These are phyloP conservation scores for Ambispora gerdemannii DNA, from an alignment of 192 early-diverging fungal genomes.

Conservation along the genomic window DNA sequence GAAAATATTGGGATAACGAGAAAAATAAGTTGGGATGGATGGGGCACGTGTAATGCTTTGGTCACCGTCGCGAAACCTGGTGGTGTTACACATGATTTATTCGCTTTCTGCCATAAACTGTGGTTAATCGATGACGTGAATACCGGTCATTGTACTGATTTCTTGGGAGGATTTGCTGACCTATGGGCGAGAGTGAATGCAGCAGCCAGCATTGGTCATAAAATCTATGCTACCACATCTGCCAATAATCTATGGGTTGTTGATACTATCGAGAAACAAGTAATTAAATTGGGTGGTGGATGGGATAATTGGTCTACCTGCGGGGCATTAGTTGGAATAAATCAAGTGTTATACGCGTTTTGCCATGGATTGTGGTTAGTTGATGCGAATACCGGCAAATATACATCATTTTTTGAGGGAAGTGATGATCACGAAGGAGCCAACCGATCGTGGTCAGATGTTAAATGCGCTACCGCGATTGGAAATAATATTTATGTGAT, in stretches of 20 bases:
- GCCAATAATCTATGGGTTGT: constrained; percentile 31
- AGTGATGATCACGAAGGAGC: not conserved
- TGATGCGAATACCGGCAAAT: not conserved
- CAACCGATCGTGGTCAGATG: constrained; percentile 16
- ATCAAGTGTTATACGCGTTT: constrained; percentile 19
- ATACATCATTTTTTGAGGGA: constrained; percentile 25
- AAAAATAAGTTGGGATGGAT: constrained; percentile 30
- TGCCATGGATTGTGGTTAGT: constrained; percentile 30
- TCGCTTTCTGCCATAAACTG: constrained; percentile 32
- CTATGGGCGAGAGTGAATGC: constrained; percentile 31
- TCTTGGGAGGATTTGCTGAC: constrained; percentile 22
- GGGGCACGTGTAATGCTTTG: constrained; percentile 30
- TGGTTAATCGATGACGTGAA: constrained; percentile 29
- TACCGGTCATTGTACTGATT: constrained; percentile 27
- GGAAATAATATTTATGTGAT: constrained; percentile 14
- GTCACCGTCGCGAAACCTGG: constrained; percentile 11
- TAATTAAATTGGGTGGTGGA: constrained; percentile 27
- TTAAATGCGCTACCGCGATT: constrained; percentile 22
- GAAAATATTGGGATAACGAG: not conserved
- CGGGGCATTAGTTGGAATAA: constrained; percentile 12
- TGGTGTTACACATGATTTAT: constrained; percentile 4
- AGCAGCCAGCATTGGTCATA: not conserved
- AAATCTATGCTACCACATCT: constrained; percentile 26
- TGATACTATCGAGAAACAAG: constrained; percentile 2
- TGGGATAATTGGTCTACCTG: constrained; percentile 28